A percentile compares a stretch with the other conserved stretches of the same genome.
Conservation (phyloP, 176 grass and related monocot species). For the Oryza officinalis region DNA sequence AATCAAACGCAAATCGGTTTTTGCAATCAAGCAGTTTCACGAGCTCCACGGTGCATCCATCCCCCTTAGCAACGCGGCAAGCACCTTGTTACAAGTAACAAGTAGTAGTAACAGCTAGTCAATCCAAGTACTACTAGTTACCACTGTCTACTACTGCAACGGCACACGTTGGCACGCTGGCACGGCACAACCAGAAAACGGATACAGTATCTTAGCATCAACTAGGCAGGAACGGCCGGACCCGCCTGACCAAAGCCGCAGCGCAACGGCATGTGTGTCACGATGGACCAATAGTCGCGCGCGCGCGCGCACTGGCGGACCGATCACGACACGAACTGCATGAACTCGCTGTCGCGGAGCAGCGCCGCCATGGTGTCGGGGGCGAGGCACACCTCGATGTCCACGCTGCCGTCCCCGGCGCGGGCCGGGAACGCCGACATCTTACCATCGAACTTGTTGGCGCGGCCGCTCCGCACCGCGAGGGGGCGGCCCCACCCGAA, state of each 20-base stretch:
- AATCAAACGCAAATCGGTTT: not conserved
- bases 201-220: conserved; percentile 24
- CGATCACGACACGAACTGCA: conserved; percentile 77
- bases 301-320: not conserved
- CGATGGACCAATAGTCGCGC: conserved; percentile 4
- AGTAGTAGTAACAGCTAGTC: not conserved
- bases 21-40: not conserved
- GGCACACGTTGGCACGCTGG: not conserved
- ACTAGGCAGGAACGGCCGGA: conserved; percentile 16
- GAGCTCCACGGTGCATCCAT: not conserved
- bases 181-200: not conserved
- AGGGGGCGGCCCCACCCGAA: conserved; percentile 83
- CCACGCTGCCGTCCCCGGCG: conserved; percentile 68
- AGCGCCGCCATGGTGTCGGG: conserved; percentile 88
- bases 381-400: conserved; percentile 92
- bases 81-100: no score
- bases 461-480: conserved; percentile 81
- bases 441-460: conserved; percentile 98
- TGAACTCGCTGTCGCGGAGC: conserved; percentile 86
- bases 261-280: conserved; percentile 18
- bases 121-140: conserved; percentile 12
- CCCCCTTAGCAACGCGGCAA: not conserved
- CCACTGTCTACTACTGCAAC: not conserved
- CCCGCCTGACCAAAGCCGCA: not conserved
- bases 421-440: conserved; percentile 87